These are phyloP conservation scores for Hippophae rhamnoides DNA, from an alignment of 306 rosid species.

Conservation along the genomic window DNA sequence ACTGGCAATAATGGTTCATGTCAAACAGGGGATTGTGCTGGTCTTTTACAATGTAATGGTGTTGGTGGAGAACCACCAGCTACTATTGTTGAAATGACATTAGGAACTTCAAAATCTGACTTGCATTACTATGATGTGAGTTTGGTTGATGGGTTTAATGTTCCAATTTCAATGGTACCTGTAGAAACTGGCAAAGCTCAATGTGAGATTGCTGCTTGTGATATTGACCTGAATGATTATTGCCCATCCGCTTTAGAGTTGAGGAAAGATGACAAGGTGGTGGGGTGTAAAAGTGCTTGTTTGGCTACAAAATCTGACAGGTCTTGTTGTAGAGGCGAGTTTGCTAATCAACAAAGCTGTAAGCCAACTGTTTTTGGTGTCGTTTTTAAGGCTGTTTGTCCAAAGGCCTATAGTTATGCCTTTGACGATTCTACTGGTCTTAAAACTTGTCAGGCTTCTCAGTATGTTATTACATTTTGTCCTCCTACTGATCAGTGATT, in stretches of 20 bases:
- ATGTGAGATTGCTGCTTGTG: conserved; percentile 54
- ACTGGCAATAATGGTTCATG: conserved; percentile 41
- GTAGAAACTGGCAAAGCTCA: conserved; percentile 18
- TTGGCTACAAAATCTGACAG: conserved; percentile 47
- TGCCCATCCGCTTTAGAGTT: conserved; percentile 49
- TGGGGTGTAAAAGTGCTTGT: conserved; percentile 72
- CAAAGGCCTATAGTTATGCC: conserved; percentile 49
- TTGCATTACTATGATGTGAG: conserved; percentile 69
- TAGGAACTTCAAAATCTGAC: conserved; percentile 40
- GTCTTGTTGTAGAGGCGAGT: conserved; percentile 39
- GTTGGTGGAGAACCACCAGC: conserved; percentile 56
- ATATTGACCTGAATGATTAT: conserved; percentile 37
- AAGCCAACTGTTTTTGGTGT: conserved; percentile 33
- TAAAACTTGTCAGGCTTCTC: conserved; percentile 35
- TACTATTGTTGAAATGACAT: conserved; percentile 54
- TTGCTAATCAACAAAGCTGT: conserved; percentile 28
- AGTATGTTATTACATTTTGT: conserved; percentile 43
- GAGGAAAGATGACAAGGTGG: conserved; percentile 39
- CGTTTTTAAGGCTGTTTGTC: conserved; percentile 41
- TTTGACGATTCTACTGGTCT: conserved; percentile 41
- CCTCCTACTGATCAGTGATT: conserved; percentile 19
- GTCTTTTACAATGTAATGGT: conserved; percentile 47
- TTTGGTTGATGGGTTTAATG: conserved; percentile 62
- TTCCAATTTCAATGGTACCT: conserved; percentile 46
- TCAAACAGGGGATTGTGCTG: conserved; percentile 59